Base-by-base conservation (phyloP, 495 filamentous ascomycete species). In the Xylaria bambusicola region DNA sequence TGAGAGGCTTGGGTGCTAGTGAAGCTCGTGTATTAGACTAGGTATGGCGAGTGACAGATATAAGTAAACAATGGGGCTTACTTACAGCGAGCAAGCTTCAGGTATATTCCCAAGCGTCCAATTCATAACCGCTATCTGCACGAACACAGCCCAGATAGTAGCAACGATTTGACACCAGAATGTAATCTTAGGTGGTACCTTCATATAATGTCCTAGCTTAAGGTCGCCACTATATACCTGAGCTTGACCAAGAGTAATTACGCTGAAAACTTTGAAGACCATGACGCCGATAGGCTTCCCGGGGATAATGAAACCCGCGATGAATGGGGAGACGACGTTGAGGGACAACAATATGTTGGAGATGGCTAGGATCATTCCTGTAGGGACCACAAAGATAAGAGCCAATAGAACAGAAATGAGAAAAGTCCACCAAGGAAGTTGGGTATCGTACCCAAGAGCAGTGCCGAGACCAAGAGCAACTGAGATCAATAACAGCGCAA, bases 191-290 rank as follows among this genome's bases (percentile, higher is more conserved):
- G 82, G 84, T 0, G 86, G 84, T 5, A 88, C 71, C 65, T 89
- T 89, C 79, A 87, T 83, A 65, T 89, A 89, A 69, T 88, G 85
- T 6, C 79, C 84, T 13, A 83, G 63, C 59, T 86, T 84, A 35
- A 85, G 62, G 52, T 85, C 82, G 58, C 74, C 70, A 35, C 65
- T 68, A 56, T 71, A 86, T 56, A 70, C 76, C 50, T 85, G 71
- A 13, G 79, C 84, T 62, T 86, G 84, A 42, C 71, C 76, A 66
- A 84, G 77, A 35, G 76, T 80, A 36, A 86, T 84, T 54, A 84
- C 84, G 13, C 83, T 82, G 56, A 80, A 85, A 3, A 82, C 81
- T 56, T 86, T 86, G 75, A 87, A 87, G 45, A 86, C 71, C 85
- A 87, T 88, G 71, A 86, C 81, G 3, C 79, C 85, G 58, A 86